Evolutionary conservation across 2,329 filamentous ascomycete genomes (phyloP).

Genomic region (Diaporthe aspalathi): DNA sequence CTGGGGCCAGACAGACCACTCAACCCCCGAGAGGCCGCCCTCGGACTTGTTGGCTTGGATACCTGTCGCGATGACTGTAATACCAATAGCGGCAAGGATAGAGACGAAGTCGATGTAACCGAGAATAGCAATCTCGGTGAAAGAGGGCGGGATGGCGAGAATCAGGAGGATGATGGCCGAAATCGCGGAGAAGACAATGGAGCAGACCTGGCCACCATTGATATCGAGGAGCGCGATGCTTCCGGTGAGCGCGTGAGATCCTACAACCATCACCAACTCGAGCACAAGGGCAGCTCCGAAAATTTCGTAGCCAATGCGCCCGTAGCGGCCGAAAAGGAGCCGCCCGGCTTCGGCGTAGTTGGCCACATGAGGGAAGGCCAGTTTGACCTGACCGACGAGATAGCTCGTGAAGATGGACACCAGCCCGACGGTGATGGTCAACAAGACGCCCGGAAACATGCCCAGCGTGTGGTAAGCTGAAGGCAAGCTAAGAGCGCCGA

Average conservation of each 20-base stretch:
- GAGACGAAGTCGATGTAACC: conserved; percentile 69
- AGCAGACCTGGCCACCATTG: conserved; percentile 64
- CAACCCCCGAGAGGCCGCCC: conserved; percentile 43
- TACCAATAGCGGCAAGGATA: conserved; percentile 71
- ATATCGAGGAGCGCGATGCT: conserved; percentile 75
- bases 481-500: conserved; percentile 65
- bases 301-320: conserved; percentile 66
- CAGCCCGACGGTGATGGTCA: conserved; percentile 50
- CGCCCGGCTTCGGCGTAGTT: conserved; percentile 76
- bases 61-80: conserved; percentile 75
- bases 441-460: conserved; percentile 58
- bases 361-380: conserved; percentile 66
- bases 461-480: conserved; percentile 64
- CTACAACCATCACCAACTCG: conserved; percentile 76
- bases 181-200: conserved; percentile 58
- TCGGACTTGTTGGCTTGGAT: conserved; percentile 49
- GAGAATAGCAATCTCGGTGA: conserved; percentile 61
- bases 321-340: conserved; percentile 65
- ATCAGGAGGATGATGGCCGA: conserved; percentile 59
- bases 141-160: conserved; percentile 60
- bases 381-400: conserved; percentile 58
- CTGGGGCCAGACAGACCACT: conserved; percentile 60
- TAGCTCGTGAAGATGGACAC: conserved; percentile 55
- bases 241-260: conserved; percentile 78
- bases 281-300: conserved; percentile 71